Evolutionary conservation across 306 rosid genomes (phyloP), one percentile per base, ranked within the genome.

Genomic region (Rosa rugosa): DNA sequence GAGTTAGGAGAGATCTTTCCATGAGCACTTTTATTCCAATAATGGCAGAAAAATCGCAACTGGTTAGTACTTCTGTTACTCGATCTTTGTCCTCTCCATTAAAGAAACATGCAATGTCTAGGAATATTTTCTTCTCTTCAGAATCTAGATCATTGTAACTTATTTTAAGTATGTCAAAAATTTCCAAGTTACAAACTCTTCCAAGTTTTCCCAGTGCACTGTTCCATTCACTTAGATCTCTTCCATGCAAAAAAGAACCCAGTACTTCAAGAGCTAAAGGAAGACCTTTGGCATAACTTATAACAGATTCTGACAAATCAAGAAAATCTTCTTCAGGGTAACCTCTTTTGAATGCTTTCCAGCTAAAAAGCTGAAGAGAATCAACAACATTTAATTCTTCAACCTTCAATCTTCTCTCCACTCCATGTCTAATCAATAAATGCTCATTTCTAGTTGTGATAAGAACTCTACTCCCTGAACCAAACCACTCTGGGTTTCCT

Each of bases 101-200:
- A 36, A 79, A 79, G 27, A 71, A 79, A 14, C 82, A 79, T 20
- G 82, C 72, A 79, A 79, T 47, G 41, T 42, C 31, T n/a, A 57
- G 64, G 34, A 57, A 57, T 9, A 57, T 57, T 57, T 22, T 57
- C 64, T 57, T 57, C 64, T 22, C 34, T 0, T 57, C 13, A 3
- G 25, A 3, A 57, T 22, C 14, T 22, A 57, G 64, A n/a, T 3
- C 63, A 5, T 56, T 1, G 10, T 56, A 56, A 56, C 63, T 18
- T 56, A 56, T 56, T n/a, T 56, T n/a, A 5, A 56, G 63, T n/a
- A 56, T 8, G 4, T 20, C 27, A 6, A n/a, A 56, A 2, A 56
- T 56, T 7, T 20, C 27, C 11, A 0, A n/a, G 27, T n/a, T 6
- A 56, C 11, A 8, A 8, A 56, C 11, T 6, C 27, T 56, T 56